Conservation (phyloP, 371 early-diverging fungal genomes). For the Lichtheimia ramosa region DNA sequence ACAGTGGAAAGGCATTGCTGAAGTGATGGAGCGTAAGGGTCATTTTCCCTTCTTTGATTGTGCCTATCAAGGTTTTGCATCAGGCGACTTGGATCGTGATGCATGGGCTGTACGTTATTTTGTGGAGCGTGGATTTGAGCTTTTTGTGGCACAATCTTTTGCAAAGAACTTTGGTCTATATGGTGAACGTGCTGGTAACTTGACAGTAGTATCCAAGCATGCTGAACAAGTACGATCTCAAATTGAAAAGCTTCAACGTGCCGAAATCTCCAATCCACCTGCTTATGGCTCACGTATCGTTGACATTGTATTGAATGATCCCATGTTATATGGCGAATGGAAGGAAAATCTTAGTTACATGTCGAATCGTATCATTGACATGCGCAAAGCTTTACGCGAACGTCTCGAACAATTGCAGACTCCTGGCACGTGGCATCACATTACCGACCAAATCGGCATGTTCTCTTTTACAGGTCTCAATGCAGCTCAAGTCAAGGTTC, state of each 20-base stretch:
- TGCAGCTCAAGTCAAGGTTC: slow-evolving; percentile 65
- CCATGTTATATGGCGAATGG: slow-evolving; percentile 82
- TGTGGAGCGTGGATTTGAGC: slow-evolving; percentile 84
- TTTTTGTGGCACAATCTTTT: slow-evolving; percentile 88
- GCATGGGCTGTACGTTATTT: slow-evolving; percentile 91
- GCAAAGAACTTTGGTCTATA: slow-evolving; percentile 97
- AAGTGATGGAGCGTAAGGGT: slow-evolving; percentile 66
- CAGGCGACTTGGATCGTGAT: slow-evolving; percentile 87
- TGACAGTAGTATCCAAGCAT: slow-evolving; percentile 71
- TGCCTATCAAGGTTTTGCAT: slow-evolving; percentile 97
- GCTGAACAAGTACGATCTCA: slow-evolving; percentile 70
- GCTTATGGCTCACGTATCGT: slow-evolving; percentile 90
- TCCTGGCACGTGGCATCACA: slow-evolving; percentile 94
- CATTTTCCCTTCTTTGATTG: slow-evolving; percentile 95
- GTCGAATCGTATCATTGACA: slow-evolving; percentile 85
- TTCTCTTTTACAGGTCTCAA: slow-evolving; percentile 91
- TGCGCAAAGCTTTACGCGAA: slow-evolving; percentile 73
- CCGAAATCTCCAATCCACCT: slow-evolving; percentile 88
- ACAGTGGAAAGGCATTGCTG: slow-evolving; percentile 89
- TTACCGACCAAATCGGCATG: slow-evolving; percentile 95
- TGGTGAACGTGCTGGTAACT: slow-evolving; percentile 85
- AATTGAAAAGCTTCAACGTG: slow-evolving; percentile 78
- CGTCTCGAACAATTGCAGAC: slow-evolving; percentile 69
- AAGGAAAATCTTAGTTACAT: slow-evolving; percentile 72
- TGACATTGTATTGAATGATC: slow-evolving; percentile 72